Percentiles rank a stretch among this genome's conserved stretches.
phyloP scores from a whole-genome alignment of 768 basidiomycete species.

The Kwoniella dendrophila region DNA sequence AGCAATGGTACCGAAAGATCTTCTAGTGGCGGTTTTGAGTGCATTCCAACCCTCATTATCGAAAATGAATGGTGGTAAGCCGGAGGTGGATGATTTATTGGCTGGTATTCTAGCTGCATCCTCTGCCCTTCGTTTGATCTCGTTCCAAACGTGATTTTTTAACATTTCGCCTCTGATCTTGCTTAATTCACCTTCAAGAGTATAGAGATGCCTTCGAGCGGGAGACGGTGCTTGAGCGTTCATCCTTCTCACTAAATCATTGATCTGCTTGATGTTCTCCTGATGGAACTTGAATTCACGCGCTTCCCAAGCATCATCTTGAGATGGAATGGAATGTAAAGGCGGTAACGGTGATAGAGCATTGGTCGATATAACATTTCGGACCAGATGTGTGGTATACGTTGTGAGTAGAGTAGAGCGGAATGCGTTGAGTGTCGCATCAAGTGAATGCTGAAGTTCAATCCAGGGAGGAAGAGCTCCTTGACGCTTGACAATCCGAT shows the following conservation, averaged over 20 bases:
- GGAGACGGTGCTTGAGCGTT: slow-evolving; percentile 78
- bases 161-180: slow-evolving; percentile 35
- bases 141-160: slow-evolving; percentile 35
- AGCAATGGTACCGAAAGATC: slow-evolving; percentile 44
- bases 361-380: slow-evolving; percentile 57
- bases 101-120: slow-evolving; percentile 12
- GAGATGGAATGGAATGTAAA: slow-evolving; percentile 36
- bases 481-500: slow-evolving; percentile 77
- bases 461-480: slow-evolving; percentile 87
- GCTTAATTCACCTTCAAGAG: slow-evolving; percentile 63
- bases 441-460: slow-evolving; percentile 76
- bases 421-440: slow-evolving; percentile 65
- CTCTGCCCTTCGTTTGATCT: slow-evolving; percentile 39
- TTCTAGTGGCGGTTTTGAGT: slow-evolving; percentile 29
- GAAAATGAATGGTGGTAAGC: slow-evolving; percentile 17
- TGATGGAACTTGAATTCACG: slow-evolving; percentile 71
- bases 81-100: slow-evolving; percentile 2
- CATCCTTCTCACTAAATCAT: slow-evolving; percentile 74
- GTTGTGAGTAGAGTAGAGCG: slow-evolving; percentile 67
- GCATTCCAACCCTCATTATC: slow-evolving; percentile 28
- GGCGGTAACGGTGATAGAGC: slow-evolving; percentile 58
- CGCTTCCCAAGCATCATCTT: slow-evolving; percentile 70
- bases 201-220: slow-evolving; percentile 69
- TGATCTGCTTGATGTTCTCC: slow-evolving; percentile 69
- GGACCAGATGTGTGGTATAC: slow-evolving; percentile 74